Evolutionary conservation across 805 yeast genomes (phyloP), one percentile per base, ranked within the genome.

Genomic region (Candida chauliodis): DNA sequence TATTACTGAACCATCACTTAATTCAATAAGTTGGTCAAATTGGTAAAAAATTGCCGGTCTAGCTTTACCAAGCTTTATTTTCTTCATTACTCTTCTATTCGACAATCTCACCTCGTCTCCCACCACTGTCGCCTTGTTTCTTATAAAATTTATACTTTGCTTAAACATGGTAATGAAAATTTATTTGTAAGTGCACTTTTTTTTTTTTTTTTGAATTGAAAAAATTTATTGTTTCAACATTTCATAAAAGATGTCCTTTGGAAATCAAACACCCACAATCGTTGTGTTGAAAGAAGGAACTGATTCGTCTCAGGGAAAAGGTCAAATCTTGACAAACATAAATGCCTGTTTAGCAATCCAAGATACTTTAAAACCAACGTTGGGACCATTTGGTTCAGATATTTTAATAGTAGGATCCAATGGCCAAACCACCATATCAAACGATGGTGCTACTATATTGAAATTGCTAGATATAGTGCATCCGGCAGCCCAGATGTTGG

Each of bases 221-320:
- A 23, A 25, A 27, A 25, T 17, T 14, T 22, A 16, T 16, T 20
- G 20, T 28, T 21, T 5, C 32, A 28, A 20, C 26, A 20, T 21
- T n/a, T 17, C 19, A 11, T 28, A 5, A 20, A 43, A 9, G 30
- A 90, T 89, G 96, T 84, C 83, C 55, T 88, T 87, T 58, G 86
- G 91, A 47, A 85, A 84, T 40, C 96, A 90, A 62, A 84, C 97
- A 26, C 99, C 99, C 32, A 91, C 99, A n/a, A 86, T 91, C 52
- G 98, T 93, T 46, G 98, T 93, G 38, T 79, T 93, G 45, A 91
- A 90, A 60, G 99, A 93, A 64, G 99, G 99, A 37, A 93, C 99
- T 4, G 99, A 93, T 57, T 71, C 95, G 22, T 85, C 96, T 11
- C 99, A 93, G 62, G 99, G 99, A 25, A 79, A 81, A 48, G 98